Evolutionary conservation across 2,329 filamentous ascomycete species (phyloP), one percentile per base, ranked within the genome.

Genomic region (Didymella exigua): DNA sequence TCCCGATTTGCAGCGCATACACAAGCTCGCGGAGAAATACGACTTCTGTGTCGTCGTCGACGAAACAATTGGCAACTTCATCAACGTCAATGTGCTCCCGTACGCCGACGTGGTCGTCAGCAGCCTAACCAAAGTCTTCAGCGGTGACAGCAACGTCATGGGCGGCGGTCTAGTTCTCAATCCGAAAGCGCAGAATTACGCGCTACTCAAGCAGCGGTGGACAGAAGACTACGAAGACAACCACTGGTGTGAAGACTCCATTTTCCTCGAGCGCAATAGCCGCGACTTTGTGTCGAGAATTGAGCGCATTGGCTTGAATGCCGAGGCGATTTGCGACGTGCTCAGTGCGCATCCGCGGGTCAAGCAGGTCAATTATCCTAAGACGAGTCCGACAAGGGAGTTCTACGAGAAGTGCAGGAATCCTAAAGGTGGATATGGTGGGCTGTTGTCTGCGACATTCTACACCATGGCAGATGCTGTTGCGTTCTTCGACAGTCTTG

Each of bases 61-160:
- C 75, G 95, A 99, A 76, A 98, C 95, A 0, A 91, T 99, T 56
- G 93, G 93, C 65, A 99, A 95, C 52, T 96, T 97, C 72, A 87
- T 96, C 70, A 99, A 99, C 72, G 88, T 97, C 66, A 91, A 98
- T 71, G 91, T 99, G 4, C 83, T 99, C 5, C 91, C 89, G 2
- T 89, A 88, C 70, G 90, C 91, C 56, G 95, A 99, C 75, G 82
- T 98, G 14, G 90, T 98, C 5, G 93, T 96, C 52, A 96, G 91
- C 79, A 96, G 91, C 72, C 81, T 99, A 55, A 98, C 95, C 43
- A 99, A 99, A 75, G 89, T 98, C 49, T 99, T 99, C 78, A 96
- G 91, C 51, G 95, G 95, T 45, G 95, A 97, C 76, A 95, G 91
- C 74, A 98, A 99, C 74, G 95, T 99, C 63, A 98, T 98, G 93